Percentiles rank a stretch among this genome's conserved stretches.
These are phyloP conservation scores for Golubevia sp. DNA, from an alignment of 1,284 basidiomycete genomes.

Conservation along the genomic window DNA sequence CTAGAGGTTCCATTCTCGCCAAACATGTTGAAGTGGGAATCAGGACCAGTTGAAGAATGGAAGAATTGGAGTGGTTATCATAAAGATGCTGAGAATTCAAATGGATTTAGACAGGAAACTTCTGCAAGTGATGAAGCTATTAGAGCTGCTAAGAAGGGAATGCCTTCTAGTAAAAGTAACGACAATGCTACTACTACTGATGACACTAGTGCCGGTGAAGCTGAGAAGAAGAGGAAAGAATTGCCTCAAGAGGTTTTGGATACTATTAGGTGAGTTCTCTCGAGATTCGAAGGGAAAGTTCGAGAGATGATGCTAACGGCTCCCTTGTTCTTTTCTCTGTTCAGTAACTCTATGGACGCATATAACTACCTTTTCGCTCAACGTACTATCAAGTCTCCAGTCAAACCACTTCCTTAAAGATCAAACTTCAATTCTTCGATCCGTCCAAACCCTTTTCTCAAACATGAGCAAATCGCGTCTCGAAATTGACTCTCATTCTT, in stretches of 20 bases:
- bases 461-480: too few relatives aligned
- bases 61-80: constrained; percentile 54
- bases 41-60: constrained; percentile 46
- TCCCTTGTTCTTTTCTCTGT: too few relatives aligned
- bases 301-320: too few relatives aligned
- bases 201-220: constrained; percentile 14
- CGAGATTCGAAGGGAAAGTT: too few relatives aligned
- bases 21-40: constrained; percentile 50
- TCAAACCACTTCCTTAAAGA: too few relatives aligned
- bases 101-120: constrained; percentile 41
- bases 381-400: constrained; percentile 4
- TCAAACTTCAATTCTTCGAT: too few relatives aligned
- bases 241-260: constrained; percentile 30
- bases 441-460: too few relatives aligned
- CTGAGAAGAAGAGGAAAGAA: constrained; percentile 7
- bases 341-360: constrained; percentile 17
- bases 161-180: not conserved
- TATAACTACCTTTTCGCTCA: constrained; percentile 29
- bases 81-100: constrained; percentile 43
- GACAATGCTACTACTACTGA: not conserved
- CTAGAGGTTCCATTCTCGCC: constrained; percentile 44
- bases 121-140: not conserved
- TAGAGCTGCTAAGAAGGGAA: not conserved
- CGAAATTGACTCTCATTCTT: too few relatives aligned
- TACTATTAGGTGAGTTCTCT: constrained; percentile 6